A percentile compares a stretch with the other conserved stretches of the same genome.
phyloP scores from a whole-genome alignment of 164 flowering plant species.

The Vitis rupestris region DNA sequence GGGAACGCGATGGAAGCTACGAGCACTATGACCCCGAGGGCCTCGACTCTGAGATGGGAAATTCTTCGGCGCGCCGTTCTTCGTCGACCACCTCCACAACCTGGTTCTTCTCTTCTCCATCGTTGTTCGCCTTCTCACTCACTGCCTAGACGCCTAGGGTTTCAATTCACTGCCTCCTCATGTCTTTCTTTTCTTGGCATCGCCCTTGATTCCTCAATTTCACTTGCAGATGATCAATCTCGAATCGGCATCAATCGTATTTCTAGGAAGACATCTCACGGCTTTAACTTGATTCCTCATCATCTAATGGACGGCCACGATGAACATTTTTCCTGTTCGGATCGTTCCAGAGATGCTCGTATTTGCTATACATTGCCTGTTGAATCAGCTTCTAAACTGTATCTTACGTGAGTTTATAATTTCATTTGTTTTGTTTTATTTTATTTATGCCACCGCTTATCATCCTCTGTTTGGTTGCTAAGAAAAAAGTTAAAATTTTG shows the following conservation, averaged over 20 bases:
- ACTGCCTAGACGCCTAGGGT: neutral
- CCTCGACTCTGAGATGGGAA: slow-evolving; percentile 68
- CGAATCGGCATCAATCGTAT: slow-evolving; percentile 30
- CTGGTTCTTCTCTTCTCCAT: slow-evolving; percentile 16
- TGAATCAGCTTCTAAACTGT: slow-evolving; percentile 41
- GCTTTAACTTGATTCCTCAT: slow-evolving; percentile 67
- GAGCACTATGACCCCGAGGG: slow-evolving; percentile 15
- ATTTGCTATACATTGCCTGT: slow-evolving; percentile 69
- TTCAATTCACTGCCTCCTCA: neutral
- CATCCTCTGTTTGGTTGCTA: slow-evolving; percentile 1
- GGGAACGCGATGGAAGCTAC: neutral
- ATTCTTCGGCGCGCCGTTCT: slow-evolving; percentile 73
- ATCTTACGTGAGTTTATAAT: slow-evolving; percentile 43
- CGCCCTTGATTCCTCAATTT: neutral
- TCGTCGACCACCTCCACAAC: slow-evolving; percentile 16
- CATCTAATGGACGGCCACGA: slow-evolving; percentile 14
- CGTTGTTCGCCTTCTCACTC: neutral
- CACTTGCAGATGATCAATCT: slow-evolving; percentile 26
- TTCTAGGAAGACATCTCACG: slow-evolving; percentile 51
- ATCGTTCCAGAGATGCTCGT: slow-evolving; percentile 33
- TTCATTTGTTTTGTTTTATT: neutral
- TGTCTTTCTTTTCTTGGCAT: neutral
- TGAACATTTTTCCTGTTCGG: slow-evolving; percentile 10
- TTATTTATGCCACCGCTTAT: slow-evolving; percentile 5
- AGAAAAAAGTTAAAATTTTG: neutral